phyloP scores from a whole-genome alignment of 805 yeast genomes.

The Metschnikowia shivogae region DNA sequence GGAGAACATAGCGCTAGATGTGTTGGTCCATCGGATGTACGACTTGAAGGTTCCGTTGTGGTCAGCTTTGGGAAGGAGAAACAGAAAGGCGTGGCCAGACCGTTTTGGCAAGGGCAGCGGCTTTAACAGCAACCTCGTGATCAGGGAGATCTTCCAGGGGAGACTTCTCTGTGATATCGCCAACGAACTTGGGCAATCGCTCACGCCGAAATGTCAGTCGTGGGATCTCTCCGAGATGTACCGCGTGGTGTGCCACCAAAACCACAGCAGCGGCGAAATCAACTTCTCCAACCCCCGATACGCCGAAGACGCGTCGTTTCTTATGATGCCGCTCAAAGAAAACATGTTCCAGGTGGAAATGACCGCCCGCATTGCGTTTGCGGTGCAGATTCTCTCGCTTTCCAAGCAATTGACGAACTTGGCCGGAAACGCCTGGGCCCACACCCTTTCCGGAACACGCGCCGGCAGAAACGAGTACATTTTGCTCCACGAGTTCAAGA shows the following conservation, averaged over 20 bases:
- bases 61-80: constrained; percentile 80
- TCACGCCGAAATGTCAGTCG: constrained; percentile 86
- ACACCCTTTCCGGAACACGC: constrained; percentile 89
- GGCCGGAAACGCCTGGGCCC: constrained; percentile 98
- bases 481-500: constrained; percentile 84
- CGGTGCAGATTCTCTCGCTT: constrained; percentile 79
- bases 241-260: constrained; percentile 66
- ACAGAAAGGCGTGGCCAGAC: constrained; percentile 74
- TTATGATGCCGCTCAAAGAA: constrained; percentile 68
- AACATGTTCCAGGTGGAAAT: constrained; percentile 62
- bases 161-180: constrained; percentile 88
- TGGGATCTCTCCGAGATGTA: constrained; percentile 95
- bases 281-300: constrained; percentile 66
- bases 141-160: constrained; percentile 76
- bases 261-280: constrained; percentile 61
- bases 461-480: constrained; percentile 95
- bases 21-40: constrained; percentile 74
- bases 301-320: constrained; percentile 60
- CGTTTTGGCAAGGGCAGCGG: constrained; percentile 54
- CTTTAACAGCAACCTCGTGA: constrained; percentile 49
- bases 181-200: constrained; percentile 90
- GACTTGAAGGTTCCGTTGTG: constrained; percentile 72
- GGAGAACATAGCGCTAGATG: constrained; percentile 74
- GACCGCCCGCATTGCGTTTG: constrained; percentile 73
- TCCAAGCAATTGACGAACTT: constrained; percentile 87